phyloP scores from a whole-genome alignment of 2,329 filamentous ascomycete species.

The Penicillium sp. region DNA sequence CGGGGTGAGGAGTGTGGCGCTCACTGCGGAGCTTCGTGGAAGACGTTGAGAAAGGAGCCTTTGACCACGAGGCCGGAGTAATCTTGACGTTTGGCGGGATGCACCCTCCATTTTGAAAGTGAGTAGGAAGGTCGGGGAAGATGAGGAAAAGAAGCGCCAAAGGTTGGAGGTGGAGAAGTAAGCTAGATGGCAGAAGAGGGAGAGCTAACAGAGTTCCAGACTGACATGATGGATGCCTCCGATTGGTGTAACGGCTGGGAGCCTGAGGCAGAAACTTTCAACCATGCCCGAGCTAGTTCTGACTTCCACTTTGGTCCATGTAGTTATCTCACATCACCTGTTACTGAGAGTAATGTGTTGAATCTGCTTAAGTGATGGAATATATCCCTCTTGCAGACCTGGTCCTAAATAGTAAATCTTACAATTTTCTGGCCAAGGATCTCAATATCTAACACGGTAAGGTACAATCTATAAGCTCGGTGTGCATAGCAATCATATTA shows the following conservation, averaged over 20 bases:
- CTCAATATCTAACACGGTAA: too few relatives aligned
- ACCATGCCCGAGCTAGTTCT: background rate
- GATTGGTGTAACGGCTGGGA: conserved; percentile 1
- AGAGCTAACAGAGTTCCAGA: conserved; percentile 17
- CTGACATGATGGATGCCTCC: conserved; percentile 12
- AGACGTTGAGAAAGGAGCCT: conserved; percentile 26
- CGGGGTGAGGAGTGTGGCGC: conserved; percentile 23
- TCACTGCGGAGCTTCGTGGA: conserved; percentile 14
- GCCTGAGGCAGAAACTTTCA: conserved; percentile 28
- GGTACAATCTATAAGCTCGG: background rate
- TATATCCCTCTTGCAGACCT: too few relatives aligned
- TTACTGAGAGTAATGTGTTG: background rate
- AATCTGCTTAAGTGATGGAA: background rate
- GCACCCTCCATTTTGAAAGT: conserved; percentile 37
- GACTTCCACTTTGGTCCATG: too few relatives aligned
- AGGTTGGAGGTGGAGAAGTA: background rate
- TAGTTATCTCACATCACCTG: too few relatives aligned
- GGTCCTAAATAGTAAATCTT: too few relatives aligned
- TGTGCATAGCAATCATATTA: conserved; percentile 21
- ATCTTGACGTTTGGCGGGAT: conserved; percentile 35
- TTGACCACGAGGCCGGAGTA: conserved; percentile 29
- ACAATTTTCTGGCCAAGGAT: background rate
- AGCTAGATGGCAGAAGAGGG: conserved; percentile 13
- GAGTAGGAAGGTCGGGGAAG: background rate
- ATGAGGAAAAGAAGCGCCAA: conserved; percentile 2